Percentiles rank a stretch among this genome's conserved stretches.
phyloP scores from a whole-genome alignment of 1,139 yeast genomes.

The Oligophagozyma castellii region DNA sequence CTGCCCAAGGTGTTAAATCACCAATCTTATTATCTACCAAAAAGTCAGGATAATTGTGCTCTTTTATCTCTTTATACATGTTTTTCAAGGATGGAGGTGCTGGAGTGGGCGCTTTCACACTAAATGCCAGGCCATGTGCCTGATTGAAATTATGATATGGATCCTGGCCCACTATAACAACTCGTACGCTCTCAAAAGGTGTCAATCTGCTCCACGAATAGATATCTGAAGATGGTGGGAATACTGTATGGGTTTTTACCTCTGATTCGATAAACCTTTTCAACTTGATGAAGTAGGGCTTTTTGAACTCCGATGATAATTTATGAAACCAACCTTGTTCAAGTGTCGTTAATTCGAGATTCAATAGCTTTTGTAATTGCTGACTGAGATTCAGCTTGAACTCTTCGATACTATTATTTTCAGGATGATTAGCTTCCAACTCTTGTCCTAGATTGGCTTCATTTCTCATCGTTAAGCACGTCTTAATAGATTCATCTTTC shows the following conservation, averaged over 20 bases:
- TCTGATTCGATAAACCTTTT: slow-evolving; percentile 28
- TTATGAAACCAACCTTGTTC: slow-evolving; percentile 69
- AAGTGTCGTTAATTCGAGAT: slow-evolving; percentile 54
- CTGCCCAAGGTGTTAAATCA: slow-evolving; percentile 72
- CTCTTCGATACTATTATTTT: neutral
- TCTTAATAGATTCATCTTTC: no score
- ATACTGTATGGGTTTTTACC: slow-evolving; percentile 28
- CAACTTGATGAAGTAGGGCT: slow-evolving; percentile 71
- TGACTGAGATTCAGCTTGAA: slow-evolving; percentile 31
- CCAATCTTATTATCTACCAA: slow-evolving; percentile 37
- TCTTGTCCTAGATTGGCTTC: no score
- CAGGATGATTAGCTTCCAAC: neutral
- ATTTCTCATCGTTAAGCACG: no score
- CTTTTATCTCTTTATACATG: slow-evolving; percentile 66
- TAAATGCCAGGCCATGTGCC: slow-evolving; percentile 94
- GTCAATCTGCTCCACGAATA: slow-evolving; percentile 90
- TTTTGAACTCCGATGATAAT: slow-evolving; percentile 58
- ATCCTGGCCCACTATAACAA: slow-evolving; percentile 85
- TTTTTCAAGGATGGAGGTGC: slow-evolving; percentile 88
- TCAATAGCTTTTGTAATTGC: slow-evolving; percentile 41
- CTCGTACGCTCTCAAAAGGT: slow-evolving; percentile 60
- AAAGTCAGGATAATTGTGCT: slow-evolving; percentile 58
- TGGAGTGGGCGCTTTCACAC: slow-evolving; percentile 69
- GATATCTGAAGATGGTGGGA: slow-evolving; percentile 68
- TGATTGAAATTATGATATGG: slow-evolving; percentile 89